phyloP scores from a whole-genome alignment of 495 filamentous ascomycete species.

The Pyronema domesticum region DNA sequence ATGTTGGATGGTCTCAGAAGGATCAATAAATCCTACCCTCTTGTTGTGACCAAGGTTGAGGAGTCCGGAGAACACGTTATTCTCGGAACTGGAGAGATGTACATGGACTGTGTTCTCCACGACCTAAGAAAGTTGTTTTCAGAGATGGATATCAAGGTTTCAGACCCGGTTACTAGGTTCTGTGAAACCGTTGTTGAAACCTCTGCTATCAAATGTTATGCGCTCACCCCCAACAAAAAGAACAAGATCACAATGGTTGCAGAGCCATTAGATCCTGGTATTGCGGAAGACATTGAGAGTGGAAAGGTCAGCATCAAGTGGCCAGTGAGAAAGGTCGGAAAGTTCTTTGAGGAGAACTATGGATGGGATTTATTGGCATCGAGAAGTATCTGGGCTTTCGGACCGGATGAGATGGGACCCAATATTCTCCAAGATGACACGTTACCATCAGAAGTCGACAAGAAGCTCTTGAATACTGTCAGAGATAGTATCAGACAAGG shows the following conservation, averaged over 20 bases:
- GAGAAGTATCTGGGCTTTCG: conserved; percentile 96
- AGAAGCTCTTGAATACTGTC: conserved; percentile 69
- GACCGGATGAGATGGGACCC: conserved; percentile 83
- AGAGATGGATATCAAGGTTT: conserved; percentile 99
- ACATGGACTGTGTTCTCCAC: conserved; percentile 97
- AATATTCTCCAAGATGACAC: conserved; percentile 97
- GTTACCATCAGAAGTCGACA: conserved; percentile 74
- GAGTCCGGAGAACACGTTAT: conserved; percentile 97
- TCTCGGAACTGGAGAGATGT: conserved; percentile 85
- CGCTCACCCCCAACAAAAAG: conserved; percentile 94
- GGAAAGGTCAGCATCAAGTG: conserved; percentile 83
- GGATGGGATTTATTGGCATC: conserved; percentile 91
- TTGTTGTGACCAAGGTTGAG: conserved; percentile 91
- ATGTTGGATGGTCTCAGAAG: conserved; percentile 95
- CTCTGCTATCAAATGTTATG: conserved; percentile 93
- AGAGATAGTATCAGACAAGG: conserved; percentile 85
- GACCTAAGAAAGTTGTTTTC: conserved; percentile 83
- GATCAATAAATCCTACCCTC: conserved; percentile 91
- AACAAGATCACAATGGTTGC: conserved; percentile 99
- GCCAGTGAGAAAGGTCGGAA: conserved; percentile 78
- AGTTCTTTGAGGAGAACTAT: conserved; percentile 94
- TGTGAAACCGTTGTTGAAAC: conserved; percentile 97
- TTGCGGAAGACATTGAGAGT: conserved; percentile 87
- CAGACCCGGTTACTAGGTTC: conserved; percentile 92
- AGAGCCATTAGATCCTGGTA: conserved; percentile 82